phyloP scores from a whole-genome alignment of 1,284 basidiomycete genomes.

The Sanghuangporus sanghuang region DNA sequence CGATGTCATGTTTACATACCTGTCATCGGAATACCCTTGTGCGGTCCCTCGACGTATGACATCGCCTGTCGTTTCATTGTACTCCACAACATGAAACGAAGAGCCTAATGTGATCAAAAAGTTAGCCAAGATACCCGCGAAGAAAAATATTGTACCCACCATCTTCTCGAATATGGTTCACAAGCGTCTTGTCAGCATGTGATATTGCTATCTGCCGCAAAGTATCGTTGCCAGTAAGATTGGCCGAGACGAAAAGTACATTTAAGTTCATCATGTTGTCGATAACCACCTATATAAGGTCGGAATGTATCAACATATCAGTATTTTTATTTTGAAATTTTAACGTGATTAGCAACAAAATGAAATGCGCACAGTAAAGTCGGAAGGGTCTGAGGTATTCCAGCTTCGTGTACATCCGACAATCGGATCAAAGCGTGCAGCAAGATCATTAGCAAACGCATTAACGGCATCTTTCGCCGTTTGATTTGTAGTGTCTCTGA shows the following conservation, averaged over 20 bases:
- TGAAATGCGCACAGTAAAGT: conserved; percentile 16
- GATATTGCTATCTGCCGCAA: conserved; percentile 21
- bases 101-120: conserved; percentile 33
- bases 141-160: conserved; percentile 20
- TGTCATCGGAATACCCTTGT: conserved; percentile 57
- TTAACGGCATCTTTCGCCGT: conserved; percentile 41
- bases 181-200: conserved; percentile 22
- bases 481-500: conserved; percentile 39
- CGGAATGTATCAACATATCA: background rate
- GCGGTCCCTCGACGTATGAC: conserved; percentile 51
- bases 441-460: conserved; percentile 39
- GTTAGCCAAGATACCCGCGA: background rate
- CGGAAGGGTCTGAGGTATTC: conserved; percentile 19
- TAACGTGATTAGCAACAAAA: background rate
- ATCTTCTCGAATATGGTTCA: conserved; percentile 22
- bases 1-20: conserved; percentile 26
- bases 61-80: conserved; percentile 54
- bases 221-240: conserved; percentile 21
- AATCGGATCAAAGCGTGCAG: conserved; percentile 36
- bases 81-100: conserved; percentile 65
- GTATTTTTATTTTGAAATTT: background rate
- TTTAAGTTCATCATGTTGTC: conserved; percentile 26
- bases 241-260: conserved; percentile 21
- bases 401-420: conserved; percentile 43
- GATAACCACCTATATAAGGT: conserved; percentile 19